Base-by-base conservation (phyloP, 2,329 filamentous ascomycete species). In the Thelonectria discophora region DNA sequence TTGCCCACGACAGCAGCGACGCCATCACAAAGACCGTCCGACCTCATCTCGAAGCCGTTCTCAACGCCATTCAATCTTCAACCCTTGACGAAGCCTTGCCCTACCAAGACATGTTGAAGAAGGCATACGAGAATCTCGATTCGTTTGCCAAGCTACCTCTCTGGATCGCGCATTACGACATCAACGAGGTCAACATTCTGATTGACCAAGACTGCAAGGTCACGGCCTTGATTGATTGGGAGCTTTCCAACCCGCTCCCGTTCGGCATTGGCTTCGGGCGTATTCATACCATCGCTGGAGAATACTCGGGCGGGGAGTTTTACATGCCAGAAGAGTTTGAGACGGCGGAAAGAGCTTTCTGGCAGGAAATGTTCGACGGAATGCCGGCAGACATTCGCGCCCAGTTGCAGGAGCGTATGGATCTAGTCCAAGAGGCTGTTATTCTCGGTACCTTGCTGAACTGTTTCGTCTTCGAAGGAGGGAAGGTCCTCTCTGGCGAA, bases 401-500 rank as follows among this genome's bases (percentile, higher is more conserved):
- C 43, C 62, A 71, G 17, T 62, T 79, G 24, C 40, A 72, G 75
- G 49, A 72, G 73, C 69, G 73, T 17, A 69, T 78, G 40, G 56
- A 62, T 18, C 62, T 74, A 37, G 67, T 75, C 30, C 73, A 76
- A 61, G 69, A 75, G 54, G 69, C 64, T 6, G 67, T 75, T 13
- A 66, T 73, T 10, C 62, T 75, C 18, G 72, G 63, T 21, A 76
- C 74, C 13, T 55, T 76, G 55, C 57, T 73, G 39, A 42, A 62
- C 52, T 65, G 54, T 48, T 74, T 74, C 46, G 65, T 65, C 52
- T 66, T 69, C 42, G 69, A 73, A 50, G 45, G 73, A 20, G 72
- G 69, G 17, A 61, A 72, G 52, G 69, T 72, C 4, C 65, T 63
- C 39, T 61, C 56, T 40, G 52, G 65, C 20, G 8, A 59, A 20